phyloP scores from a whole-genome alignment of 2,329 filamentous ascomycete genomes.

The Xylaria sp. region DNA sequence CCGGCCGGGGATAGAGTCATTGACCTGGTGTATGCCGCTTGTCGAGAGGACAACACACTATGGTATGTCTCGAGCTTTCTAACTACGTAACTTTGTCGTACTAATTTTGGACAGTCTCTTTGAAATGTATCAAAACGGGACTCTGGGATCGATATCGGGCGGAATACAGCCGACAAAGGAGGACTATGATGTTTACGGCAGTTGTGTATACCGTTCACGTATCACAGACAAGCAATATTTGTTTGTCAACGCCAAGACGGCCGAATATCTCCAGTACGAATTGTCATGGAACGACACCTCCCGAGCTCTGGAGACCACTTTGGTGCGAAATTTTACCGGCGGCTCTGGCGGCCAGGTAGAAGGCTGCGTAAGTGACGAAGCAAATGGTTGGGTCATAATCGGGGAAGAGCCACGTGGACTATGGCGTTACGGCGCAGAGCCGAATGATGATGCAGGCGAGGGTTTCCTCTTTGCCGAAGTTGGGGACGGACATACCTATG shows the following conservation, averaged over 20 bases:
- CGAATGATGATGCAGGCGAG: conserved; percentile 50
- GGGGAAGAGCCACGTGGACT: conserved; percentile 64
- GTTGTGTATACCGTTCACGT: conserved; percentile 62
- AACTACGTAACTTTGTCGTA: neutral
- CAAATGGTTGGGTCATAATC: conserved; percentile 61
- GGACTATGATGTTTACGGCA: conserved; percentile 63
- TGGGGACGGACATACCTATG: conserved; percentile 60
- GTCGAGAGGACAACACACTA: conserved; percentile 62
- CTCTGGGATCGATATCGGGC: conserved; percentile 56
- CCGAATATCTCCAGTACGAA: conserved; percentile 65
- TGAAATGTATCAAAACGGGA: conserved; percentile 60
- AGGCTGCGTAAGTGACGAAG: conserved; percentile 64
- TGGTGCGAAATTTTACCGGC: conserved; percentile 63
- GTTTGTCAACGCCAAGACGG: conserved; percentile 65
- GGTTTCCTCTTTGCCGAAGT: conserved; percentile 55
- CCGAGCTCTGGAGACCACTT: conserved; percentile 55
- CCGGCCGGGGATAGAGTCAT: conserved; percentile 55
- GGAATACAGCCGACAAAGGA: conserved; percentile 59
- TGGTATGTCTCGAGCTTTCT: conserved; percentile 54
- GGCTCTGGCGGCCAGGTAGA: conserved; percentile 65
- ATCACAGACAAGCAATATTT: conserved; percentile 62
- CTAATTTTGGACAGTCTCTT: conserved; percentile 55
- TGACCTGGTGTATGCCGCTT: conserved; percentile 63
- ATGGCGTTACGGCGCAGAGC: conserved; percentile 65
- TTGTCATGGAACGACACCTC: conserved; percentile 54